Conservation (phyloP, 495 filamentous ascomycete genomes). For the Lasiosphaeria ovina region DNA sequence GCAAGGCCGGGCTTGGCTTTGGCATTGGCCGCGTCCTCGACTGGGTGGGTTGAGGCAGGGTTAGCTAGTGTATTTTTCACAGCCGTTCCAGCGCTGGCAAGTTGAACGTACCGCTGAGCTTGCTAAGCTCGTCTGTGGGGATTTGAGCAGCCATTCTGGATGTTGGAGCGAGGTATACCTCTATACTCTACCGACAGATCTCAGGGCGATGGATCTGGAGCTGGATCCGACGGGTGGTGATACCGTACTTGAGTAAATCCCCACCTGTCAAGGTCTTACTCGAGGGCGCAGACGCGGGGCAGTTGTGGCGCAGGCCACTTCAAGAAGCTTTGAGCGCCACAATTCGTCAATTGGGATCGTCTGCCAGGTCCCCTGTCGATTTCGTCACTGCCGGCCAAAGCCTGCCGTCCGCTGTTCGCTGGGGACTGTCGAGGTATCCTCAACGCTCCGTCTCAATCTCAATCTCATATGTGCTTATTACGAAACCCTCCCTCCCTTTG, state of each 20-base stretch:
- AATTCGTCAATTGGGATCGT: not conserved
- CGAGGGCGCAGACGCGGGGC: constrained; percentile 13
- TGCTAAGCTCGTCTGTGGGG: constrained; percentile 40
- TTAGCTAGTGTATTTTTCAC: not conserved
- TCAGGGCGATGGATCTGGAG: not conserved
- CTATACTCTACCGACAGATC: not conserved
- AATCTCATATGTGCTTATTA: too few species aligned
- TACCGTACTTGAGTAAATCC: not conserved
- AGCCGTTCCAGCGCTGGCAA: not conserved
- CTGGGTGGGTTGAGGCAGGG: constrained; percentile 14
- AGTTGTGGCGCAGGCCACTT: constrained; percentile 10
- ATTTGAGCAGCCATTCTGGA: constrained; percentile 43
- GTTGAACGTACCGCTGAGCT: constrained; percentile 40
- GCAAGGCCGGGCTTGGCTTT: constrained; percentile 49
- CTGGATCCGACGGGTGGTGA: not conserved
- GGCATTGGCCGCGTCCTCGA: constrained; percentile 46
- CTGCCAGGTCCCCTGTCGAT: constrained; percentile 4
- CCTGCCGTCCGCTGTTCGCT: not conserved
- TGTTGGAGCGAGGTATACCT: not conserved
- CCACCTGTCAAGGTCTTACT: not conserved
- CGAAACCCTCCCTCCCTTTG: not conserved
- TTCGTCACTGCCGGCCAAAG: constrained; percentile 14
- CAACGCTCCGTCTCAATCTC: too few species aligned
- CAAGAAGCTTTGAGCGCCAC: constrained; percentile 8
- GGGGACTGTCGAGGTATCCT: not conserved